Conservation (phyloP, 352 stramenopile genomes). For the Blastocystis sp. region DNA sequence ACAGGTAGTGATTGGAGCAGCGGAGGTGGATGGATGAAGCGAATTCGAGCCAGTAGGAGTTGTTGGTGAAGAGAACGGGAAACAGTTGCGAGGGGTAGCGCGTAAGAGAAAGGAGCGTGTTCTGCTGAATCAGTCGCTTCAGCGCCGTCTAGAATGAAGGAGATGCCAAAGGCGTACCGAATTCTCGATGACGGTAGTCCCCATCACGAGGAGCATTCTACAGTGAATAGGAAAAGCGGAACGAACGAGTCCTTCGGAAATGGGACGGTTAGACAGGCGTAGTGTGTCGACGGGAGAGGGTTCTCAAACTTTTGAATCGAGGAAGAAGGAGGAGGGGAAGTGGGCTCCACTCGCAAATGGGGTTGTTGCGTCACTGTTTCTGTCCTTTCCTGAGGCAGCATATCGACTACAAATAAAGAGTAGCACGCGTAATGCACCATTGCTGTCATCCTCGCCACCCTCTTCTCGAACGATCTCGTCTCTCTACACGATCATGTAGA, state of each 20-base stretch:
- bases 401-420: too few species aligned
- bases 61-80: constrained; percentile 33
- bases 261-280: background rate
- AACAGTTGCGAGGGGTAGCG: background rate
- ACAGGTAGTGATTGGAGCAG: constrained; percentile 19
- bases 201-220: constrained; percentile 9
- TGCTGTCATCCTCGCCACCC: background rate
- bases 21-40: background rate
- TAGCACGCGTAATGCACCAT: too few species aligned
- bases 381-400: too few species aligned
- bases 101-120: background rate
- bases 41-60: background rate
- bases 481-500: background rate
- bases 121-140: constrained; percentile 25
- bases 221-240: background rate
- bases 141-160: background rate
- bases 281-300: background rate
- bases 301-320: background rate
- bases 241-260: background rate
- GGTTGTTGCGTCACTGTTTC: too few species aligned
- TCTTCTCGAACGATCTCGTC: background rate
- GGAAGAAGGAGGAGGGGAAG: background rate
- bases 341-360: background rate
- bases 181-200: constrained; percentile 14
- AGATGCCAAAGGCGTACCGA: background rate